These are phyloP conservation scores for Setaria viridis DNA, from an alignment of 202 grass and related monocot genomes.

Conservation along the genomic window DNA sequence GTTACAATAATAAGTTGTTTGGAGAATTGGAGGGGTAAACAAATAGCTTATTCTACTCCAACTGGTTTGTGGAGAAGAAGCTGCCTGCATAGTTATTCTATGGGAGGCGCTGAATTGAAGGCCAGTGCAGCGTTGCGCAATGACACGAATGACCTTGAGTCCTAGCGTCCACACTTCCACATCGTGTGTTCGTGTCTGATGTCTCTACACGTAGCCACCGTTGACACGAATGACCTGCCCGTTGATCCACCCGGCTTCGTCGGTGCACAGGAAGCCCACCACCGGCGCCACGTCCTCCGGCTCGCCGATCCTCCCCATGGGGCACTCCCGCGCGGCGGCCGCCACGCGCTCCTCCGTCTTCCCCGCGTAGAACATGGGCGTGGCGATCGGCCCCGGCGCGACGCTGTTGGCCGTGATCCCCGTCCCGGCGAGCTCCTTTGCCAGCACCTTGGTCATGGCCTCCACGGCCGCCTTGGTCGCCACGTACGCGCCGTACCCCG, in stretches of 20 bases:
- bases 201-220: conserved; percentile 45
- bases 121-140: too few relatives aligned
- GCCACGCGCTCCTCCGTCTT: conserved; percentile 52
- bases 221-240: conserved; percentile 57
- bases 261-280: conserved; percentile 54
- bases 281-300: conserved; percentile 51
- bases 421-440: conserved; percentile 55
- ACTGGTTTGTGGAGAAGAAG: too few relatives aligned
- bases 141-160: too few relatives aligned
- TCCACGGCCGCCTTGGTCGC: conserved; percentile 63
- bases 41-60: too few relatives aligned
- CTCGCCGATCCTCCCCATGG: conserved; percentile 51
- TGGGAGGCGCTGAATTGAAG: too few relatives aligned
- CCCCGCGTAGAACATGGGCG: conserved; percentile 52
- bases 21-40: too few relatives aligned
- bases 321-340: conserved; percentile 20
- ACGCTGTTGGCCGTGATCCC: conserved; percentile 59
- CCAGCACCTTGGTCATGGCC: conserved; percentile 56
- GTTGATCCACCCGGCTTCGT: conserved; percentile 57
- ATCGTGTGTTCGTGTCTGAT: too few relatives aligned
- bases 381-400: conserved; percentile 49
- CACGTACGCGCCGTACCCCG: conserved; percentile 53
- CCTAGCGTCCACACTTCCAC: too few relatives aligned
- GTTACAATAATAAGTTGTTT: too few relatives aligned
- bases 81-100: too few relatives aligned